These are phyloP conservation scores for Microstroma glucosiphilum DNA, from an alignment of 1,284 basidiomycete genomes.

Conservation along the genomic window DNA sequence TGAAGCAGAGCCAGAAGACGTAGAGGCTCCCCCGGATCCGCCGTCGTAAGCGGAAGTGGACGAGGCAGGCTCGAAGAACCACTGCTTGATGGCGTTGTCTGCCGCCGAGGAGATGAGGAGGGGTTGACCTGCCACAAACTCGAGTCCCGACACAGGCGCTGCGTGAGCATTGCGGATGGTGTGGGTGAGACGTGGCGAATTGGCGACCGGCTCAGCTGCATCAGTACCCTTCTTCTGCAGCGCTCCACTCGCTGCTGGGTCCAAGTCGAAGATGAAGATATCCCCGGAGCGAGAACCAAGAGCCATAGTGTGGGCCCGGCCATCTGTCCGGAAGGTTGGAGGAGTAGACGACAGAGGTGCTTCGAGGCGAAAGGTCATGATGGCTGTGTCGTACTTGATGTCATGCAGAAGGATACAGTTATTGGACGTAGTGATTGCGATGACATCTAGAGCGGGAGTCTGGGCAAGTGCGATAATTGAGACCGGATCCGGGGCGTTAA, in stretches of 20 bases:
- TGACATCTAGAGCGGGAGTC: constrained; percentile 90
- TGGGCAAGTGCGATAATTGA: constrained; percentile 60
- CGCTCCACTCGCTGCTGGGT: constrained; percentile 15
- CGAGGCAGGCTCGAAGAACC: constrained; percentile 77
- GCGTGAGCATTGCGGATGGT: constrained; percentile 47
- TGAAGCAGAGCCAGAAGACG: constrained; percentile 1
- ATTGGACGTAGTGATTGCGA: constrained; percentile 81
- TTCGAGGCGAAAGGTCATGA: constrained; percentile 66
- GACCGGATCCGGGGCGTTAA: constrained; percentile 51
- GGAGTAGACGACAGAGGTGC: constrained; percentile 56
- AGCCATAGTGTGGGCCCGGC: constrained; percentile 50
- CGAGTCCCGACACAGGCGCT: constrained; percentile 33
- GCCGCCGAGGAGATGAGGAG: constrained; percentile 35
- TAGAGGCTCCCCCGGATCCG: background rate
- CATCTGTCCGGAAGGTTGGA: constrained; percentile 80
- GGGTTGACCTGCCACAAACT: constrained; percentile 40
- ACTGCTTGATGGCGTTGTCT: constrained; percentile 62
- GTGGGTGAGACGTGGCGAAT: constrained; percentile 26
- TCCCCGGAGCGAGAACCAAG: constrained; percentile 40
- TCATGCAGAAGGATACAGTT: constrained; percentile 86
- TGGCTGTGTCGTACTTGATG: constrained; percentile 75
- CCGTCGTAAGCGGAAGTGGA: constrained; percentile 54
- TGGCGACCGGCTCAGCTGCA: constrained; percentile 3
- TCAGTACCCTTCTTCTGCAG: background rate
- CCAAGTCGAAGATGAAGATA: constrained; percentile 46